Evolutionary conservation across 2,329 filamentous ascomycete genomes (phyloP), one percentile per base, ranked within the genome.

Genomic region (Fusarium incarnatum): DNA sequence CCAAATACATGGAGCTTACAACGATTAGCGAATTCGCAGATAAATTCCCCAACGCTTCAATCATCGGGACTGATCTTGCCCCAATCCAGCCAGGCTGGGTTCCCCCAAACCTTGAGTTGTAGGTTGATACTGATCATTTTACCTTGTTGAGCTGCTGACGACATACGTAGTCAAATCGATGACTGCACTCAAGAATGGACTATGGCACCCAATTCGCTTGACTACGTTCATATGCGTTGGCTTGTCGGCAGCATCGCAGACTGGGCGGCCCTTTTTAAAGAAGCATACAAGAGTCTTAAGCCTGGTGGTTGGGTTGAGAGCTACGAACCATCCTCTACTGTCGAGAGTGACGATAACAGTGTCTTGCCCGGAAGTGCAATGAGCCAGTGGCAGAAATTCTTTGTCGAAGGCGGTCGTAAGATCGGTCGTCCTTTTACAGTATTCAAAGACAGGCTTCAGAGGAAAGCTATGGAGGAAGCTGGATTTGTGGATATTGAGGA

Each of bases 1-100:
- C 0, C 2, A 3, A 11, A 7, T 9, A n/a, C 22, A 1, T 2
- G 3, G 5, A n/a, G 18, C 32, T 66, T 0, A 65, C 8, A 13
- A 0, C 8, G 1, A 8, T 0, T 0, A 60, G 63, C 3, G 61
- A 66, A 6, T 66, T 66, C 1, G 56, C 61, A 0, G 61, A 66
- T 5, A 25, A 11, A 6, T 66, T 50, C 1, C 48, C 55, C 2
- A 60, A 55, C 8, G 16, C 40, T 4, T 55, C 30, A 2, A 28
- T 67, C 0, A 46, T 56, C 2, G 48, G 63, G 0, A 67, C 55
- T 6, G 55, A 67, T 3, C 40, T 67, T 0, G 62, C 63, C 0
- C 63, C 55, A 0, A 66, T 66, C 5, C 61, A 66, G 2, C 61
- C 61, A 8, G 30, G 27, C 1, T 66, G 61, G 61, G 28, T 66